Percentiles rank a stretch among this genome's conserved stretches.
Conservation (phyloP, 148 eudicot species). For the Camellia lanceoleosa region DNA sequence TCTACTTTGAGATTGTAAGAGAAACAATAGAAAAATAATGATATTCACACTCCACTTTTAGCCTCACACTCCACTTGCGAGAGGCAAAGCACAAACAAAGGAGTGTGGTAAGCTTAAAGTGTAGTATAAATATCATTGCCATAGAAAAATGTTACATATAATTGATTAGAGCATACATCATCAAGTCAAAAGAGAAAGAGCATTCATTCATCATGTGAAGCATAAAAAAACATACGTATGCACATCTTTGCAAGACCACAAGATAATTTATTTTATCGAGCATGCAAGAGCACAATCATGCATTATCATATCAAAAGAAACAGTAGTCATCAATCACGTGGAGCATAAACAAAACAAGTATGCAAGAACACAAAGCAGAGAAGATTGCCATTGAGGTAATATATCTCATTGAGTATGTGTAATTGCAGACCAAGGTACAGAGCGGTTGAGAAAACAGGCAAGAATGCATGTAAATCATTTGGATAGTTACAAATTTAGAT, state of each 20-base stretch:
- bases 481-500: neutral
- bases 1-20: neutral
- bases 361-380: neutral
- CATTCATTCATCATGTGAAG: neutral
- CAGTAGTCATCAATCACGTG: slow-evolving; percentile 1
- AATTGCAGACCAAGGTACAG: neutral
- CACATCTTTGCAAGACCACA: neutral
- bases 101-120: no score
- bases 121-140: no score
- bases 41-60: no score
- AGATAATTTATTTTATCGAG: neutral
- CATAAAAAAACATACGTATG: neutral
- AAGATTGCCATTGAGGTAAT: neutral
- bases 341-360: neutral
- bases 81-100: no score
- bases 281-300: neutral
- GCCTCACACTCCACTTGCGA: no score
- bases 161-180: neutral
- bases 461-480: neutral
- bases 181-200: neutral
- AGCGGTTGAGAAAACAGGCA: slow-evolving; percentile 9
- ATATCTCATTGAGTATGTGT: neutral
- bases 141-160: neutral
- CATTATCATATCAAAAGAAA: neutral
- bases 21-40: neutral